Percentiles rank a stretch among this genome's conserved stretches.
These are phyloP conservation scores for Alloascoidea africana DNA, from an alignment of 805 yeast species.

Conservation along the genomic window DNA sequence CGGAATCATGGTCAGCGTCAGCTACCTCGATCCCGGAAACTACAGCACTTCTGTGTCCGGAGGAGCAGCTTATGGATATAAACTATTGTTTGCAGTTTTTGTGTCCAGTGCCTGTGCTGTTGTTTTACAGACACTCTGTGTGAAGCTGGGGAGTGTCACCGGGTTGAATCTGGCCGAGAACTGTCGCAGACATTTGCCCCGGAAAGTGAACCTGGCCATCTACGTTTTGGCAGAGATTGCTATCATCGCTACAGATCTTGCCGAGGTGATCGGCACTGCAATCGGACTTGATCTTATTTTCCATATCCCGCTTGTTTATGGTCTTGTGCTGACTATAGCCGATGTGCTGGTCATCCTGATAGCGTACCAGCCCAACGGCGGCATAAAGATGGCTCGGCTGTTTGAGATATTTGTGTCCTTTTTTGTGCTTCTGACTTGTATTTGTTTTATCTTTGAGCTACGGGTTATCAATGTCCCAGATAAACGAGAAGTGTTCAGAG, in stretches of 20 bases:
- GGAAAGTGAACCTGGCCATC: slow-evolving; percentile 43
- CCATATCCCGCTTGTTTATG: slow-evolving; percentile 54
- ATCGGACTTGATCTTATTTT: slow-evolving; percentile 69
- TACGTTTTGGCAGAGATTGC: slow-evolving; percentile 74
- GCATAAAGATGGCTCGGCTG: slow-evolving; percentile 56
- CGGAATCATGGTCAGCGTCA: slow-evolving; percentile 76
- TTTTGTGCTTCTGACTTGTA: slow-evolving; percentile 58
- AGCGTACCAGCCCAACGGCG: slow-evolving; percentile 67
- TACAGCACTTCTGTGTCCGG: slow-evolving; percentile 82
- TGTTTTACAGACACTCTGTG: slow-evolving; percentile 66
- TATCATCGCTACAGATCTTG: slow-evolving; percentile 83
- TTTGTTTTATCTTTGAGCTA: slow-evolving; percentile 61
- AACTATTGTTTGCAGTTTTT: slow-evolving; percentile 55
- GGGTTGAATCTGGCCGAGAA: slow-evolving; percentile 81
- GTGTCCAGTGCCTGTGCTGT: slow-evolving; percentile 78
- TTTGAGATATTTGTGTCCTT: slow-evolving; percentile 65
- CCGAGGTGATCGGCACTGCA: slow-evolving; percentile 92
- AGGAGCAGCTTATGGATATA: slow-evolving; percentile 68
- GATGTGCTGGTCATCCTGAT: slow-evolving; percentile 70
- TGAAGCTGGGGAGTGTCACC: slow-evolving; percentile 78
- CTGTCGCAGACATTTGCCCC: slow-evolving; percentile 58
- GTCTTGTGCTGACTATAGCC: slow-evolving; percentile 65
- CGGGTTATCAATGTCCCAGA: slow-evolving; percentile 30
- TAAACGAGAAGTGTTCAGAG: slow-evolving; percentile 36
- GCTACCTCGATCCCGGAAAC: slow-evolving; percentile 91